These are phyloP conservation scores for Aspergillus carlsbadensis DNA, from an alignment of 495 filamentous ascomycete genomes.

Conservation along the genomic window DNA sequence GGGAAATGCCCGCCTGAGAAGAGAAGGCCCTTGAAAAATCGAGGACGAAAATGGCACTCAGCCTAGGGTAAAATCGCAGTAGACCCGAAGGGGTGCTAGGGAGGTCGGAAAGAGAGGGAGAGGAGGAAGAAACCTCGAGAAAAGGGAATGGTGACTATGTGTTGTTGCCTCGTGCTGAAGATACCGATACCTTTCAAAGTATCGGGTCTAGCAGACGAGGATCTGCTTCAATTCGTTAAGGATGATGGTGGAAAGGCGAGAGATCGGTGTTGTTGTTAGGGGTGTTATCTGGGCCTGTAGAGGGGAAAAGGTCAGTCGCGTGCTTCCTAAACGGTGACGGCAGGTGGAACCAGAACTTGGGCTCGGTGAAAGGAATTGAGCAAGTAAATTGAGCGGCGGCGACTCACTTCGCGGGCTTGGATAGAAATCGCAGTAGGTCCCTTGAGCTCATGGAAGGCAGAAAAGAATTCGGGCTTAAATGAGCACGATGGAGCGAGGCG, in stretches of 20 bases:
- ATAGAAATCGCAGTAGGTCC: constrained; percentile 92
- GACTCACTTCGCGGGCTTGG: constrained; percentile 90
- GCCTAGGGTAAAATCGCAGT: constrained; percentile 40
- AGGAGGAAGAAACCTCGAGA: constrained; percentile 77
- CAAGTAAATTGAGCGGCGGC: background rate
- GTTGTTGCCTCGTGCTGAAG: constrained; percentile 66
- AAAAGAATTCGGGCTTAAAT: constrained; percentile 33
- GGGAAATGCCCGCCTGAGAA: constrained; percentile 77
- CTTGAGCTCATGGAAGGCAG: constrained; percentile 81
- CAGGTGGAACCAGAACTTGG: constrained; percentile 1
- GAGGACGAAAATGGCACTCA: constrained; percentile 60
- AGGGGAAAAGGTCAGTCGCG: constrained; percentile 7
- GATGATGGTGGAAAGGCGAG: constrained; percentile 2
- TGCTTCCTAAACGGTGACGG: background rate
- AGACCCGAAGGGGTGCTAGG: constrained; percentile 66
- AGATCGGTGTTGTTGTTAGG: constrained; percentile 23
- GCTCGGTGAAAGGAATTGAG: constrained; percentile 12
- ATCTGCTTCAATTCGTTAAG: constrained; percentile 47
- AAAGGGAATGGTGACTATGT: constrained; percentile 82
- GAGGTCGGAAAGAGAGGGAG: constrained; percentile 74
- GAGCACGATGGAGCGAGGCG: constrained; percentile 37
- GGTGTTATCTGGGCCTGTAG: constrained; percentile 87
- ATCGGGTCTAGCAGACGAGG: constrained; percentile 91
- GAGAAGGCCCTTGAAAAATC: constrained; percentile 80
- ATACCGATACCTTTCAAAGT: constrained; percentile 86